Conservation (phyloP, 164 flowering plant genomes). For the Stephania yunnanensis region DNA sequence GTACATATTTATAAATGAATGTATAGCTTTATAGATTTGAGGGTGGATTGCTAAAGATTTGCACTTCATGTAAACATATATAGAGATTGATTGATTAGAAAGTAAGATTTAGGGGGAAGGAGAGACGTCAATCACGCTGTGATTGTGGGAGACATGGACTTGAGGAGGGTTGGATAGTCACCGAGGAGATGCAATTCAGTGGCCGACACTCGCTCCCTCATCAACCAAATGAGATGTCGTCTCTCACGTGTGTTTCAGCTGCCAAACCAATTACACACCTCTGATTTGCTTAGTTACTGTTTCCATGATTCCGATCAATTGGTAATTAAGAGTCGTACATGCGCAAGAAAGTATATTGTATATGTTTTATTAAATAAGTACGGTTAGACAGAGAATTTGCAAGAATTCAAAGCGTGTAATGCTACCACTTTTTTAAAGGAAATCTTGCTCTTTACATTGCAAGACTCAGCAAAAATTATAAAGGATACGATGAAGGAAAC, state of each 20-base stretch:
- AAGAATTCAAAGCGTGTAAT: too few relatives aligned
- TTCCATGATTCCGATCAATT: too few relatives aligned
- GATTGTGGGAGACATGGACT: slow-evolving; percentile 26
- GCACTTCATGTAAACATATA: neutral
- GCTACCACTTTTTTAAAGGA: too few relatives aligned
- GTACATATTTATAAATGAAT: too few relatives aligned
- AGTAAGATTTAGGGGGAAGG: slow-evolving; percentile 7
- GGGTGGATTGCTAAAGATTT: slow-evolving; percentile 14
- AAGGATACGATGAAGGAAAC: too few relatives aligned
- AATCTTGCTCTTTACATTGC: too few relatives aligned
- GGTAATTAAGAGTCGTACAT: too few relatives aligned
- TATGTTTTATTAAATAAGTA: too few relatives aligned
- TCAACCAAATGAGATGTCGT: neutral
- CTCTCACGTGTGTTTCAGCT: neutral
- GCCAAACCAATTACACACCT: neutral
- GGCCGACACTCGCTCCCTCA: slow-evolving; percentile 20
- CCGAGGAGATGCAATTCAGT: slow-evolving; percentile 4
- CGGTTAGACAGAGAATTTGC: too few relatives aligned
- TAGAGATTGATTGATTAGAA: neutral
- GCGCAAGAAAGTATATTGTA: too few relatives aligned
- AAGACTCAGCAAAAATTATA: too few relatives aligned
- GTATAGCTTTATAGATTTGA: slow-evolving; percentile 4
- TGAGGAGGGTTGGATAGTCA: slow-evolving; percentile 1
- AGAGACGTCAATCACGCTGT: slow-evolving; percentile 26
- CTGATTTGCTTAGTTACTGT: neutral